Evolutionary conservation across 345 rosid genomes (phyloP).

Genomic region (Sonneratia caseolaris): DNA sequence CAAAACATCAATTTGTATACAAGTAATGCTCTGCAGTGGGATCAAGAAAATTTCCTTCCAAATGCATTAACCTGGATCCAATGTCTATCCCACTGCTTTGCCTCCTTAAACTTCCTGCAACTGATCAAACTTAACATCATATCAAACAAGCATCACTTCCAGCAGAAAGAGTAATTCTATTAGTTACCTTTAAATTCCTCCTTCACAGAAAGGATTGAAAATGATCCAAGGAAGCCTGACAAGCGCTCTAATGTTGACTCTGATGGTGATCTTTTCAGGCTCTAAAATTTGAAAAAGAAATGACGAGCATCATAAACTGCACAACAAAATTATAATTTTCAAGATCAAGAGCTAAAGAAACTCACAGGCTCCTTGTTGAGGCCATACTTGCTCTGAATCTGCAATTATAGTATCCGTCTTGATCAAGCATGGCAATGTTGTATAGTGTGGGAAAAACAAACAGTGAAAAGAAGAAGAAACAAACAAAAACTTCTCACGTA

Average conservation of each 20-base stretch:
- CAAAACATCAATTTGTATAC: not conserved
- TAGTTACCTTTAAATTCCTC: slow-evolving; percentile 54
- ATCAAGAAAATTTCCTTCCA: not conserved
- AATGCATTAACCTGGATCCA: slow-evolving; percentile 33
- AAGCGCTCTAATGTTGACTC: slow-evolving; percentile 73
- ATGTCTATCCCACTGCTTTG: slow-evolving; percentile 67
- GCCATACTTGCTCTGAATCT: slow-evolving; percentile 87
- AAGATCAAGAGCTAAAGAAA: not conserved
- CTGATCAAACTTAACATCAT: not conserved
- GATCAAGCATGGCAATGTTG: not conserved
- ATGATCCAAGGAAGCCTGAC: slow-evolving; percentile 61
- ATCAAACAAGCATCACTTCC: too few relatives aligned
- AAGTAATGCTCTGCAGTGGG: not conserved
- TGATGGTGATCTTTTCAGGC: slow-evolving; percentile 60
- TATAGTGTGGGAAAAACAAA: not conserved
- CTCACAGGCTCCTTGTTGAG: slow-evolving; percentile 58
- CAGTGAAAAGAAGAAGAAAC: not conserved
- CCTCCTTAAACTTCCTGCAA: slow-evolving; percentile 54
- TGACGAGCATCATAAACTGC: slow-evolving; percentile 17
- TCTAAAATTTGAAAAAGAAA: slow-evolving; percentile 20
- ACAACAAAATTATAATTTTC: not conserved
- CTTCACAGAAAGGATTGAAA: slow-evolving; percentile 48
- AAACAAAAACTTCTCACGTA: not conserved
- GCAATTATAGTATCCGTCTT: slow-evolving; percentile 8
- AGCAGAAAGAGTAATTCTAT: not conserved